Percentiles rank a stretch among this genome's conserved stretches.
Conservation (phyloP, 1,284 basidiomycete species). For the Chalciporus sp. region DNA sequence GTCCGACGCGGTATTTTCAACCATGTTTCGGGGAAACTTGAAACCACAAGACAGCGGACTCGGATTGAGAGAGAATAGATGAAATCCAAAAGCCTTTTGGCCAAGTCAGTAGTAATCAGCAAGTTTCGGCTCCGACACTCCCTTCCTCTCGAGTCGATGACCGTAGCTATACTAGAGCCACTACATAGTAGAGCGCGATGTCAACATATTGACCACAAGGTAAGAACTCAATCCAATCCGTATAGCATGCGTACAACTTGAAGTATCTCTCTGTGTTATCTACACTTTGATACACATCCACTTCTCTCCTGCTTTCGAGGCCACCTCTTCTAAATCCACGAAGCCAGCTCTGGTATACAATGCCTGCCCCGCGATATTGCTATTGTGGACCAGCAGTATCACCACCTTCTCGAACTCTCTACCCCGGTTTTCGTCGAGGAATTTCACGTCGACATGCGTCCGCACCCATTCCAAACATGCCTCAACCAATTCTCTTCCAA, state of each 20-base stretch:
- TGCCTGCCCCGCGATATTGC: conserved; percentile 16
- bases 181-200: too few species aligned
- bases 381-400: conserved; percentile 15
- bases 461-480: conserved; percentile 29
- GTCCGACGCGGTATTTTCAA: too few species aligned
- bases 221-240: not conserved
- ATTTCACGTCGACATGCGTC: conserved; percentile 17
- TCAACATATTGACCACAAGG: too few species aligned
- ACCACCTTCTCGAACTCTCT: conserved; percentile 17
- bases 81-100: too few species aligned
- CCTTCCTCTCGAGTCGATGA: too few species aligned
- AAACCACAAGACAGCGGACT: too few species aligned
- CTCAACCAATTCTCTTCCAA: conserved; percentile 27
- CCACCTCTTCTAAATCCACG: conserved; percentile 9
- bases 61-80: too few species aligned
- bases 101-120: too few species aligned
- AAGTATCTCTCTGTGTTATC: not conserved
- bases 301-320: conserved; percentile 12
- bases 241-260: not conserved
- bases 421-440: not conserved
- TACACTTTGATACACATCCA: conserved; percentile 27
- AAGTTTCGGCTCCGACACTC: too few species aligned
- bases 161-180: too few species aligned
- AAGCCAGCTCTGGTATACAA: conserved; percentile 30
- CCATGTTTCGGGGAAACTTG: too few species aligned